Evolutionary conservation across 495 filamentous ascomycete species (phyloP).

Genomic region (Penicillium ucsense): DNA sequence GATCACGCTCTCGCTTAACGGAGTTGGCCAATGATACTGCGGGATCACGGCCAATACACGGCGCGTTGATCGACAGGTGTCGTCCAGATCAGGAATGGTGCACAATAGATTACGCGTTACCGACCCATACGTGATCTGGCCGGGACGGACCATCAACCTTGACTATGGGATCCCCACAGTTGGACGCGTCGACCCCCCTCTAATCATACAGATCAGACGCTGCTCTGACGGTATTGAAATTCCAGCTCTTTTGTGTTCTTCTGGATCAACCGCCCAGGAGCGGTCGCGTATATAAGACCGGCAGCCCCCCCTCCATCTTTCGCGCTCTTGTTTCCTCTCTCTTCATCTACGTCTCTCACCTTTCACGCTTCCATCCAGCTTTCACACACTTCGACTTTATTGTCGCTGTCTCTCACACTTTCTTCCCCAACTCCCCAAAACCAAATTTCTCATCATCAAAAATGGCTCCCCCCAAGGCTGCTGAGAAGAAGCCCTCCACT

Average conservation of each 20-base stretch:
- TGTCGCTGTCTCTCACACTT: not conserved
- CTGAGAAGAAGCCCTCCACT: constrained; percentile 93
- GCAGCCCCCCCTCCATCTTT: constrained; percentile 33
- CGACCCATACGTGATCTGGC: not conserved
- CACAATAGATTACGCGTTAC: constrained; percentile 15
- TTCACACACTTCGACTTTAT: not conserved
- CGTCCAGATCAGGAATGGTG: constrained; percentile 24
- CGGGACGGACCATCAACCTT: constrained; percentile 10
- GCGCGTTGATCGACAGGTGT: constrained; percentile 19
- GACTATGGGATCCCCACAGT: not conserved
- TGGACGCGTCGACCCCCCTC: constrained; percentile 18
- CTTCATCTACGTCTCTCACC: constrained; percentile 19
- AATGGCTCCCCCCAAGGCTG: constrained; percentile 94
- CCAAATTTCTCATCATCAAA: constrained; percentile 39
- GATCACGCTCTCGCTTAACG: constrained; percentile 44
- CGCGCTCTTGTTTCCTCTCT: constrained; percentile 35
- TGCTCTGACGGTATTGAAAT: constrained; percentile 39
- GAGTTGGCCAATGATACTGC: constrained; percentile 24
- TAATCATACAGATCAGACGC: constrained; percentile 46
- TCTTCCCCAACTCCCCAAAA: constrained; percentile 7
- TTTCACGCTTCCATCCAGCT: constrained; percentile 17
- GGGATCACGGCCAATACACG: constrained; percentile 18
- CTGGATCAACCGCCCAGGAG: constrained; percentile 37
- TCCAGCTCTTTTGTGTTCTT: constrained; percentile 32
- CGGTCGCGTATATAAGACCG: constrained; percentile 42